Evolutionary conservation across 768 basidiomycete species (phyloP).

Genomic region (Mycena pura): DNA sequence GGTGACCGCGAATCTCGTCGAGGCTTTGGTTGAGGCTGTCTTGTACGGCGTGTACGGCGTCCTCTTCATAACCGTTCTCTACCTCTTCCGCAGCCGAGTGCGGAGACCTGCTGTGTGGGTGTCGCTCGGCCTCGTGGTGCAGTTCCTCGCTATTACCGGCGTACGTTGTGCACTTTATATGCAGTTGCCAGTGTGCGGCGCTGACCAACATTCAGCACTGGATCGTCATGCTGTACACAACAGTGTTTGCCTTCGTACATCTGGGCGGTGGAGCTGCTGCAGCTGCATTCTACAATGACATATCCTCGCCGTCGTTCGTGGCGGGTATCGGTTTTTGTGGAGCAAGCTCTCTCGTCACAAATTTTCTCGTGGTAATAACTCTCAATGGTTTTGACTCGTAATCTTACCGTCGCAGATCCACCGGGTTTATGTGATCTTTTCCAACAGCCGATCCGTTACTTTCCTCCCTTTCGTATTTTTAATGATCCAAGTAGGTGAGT

Average conservation of each 20-base stretch:
- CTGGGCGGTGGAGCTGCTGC: not conserved
- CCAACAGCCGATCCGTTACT: not conserved
- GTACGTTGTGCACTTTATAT: no score
- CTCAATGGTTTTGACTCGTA: not conserved
- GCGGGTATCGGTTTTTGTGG: not conserved
- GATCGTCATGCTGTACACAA: not conserved
- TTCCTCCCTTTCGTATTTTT: not conserved
- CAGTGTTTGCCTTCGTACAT: not conserved
- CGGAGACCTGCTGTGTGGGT: not conserved
- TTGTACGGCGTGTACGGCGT: slow-evolving; percentile 6
- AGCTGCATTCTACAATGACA: not conserved
- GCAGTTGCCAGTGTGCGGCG: no score
- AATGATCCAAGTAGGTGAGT: not conserved
- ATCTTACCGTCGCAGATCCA: not conserved
- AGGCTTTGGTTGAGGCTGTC: not conserved
- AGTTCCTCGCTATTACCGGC: not conserved
- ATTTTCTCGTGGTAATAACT: slow-evolving; percentile 7
- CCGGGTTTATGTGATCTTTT: slow-evolving; percentile 7
- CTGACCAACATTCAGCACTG: no score
- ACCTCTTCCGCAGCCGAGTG: slow-evolving; percentile 9
- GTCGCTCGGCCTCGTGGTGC: not conserved
- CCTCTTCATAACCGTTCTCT: slow-evolving; percentile 3
- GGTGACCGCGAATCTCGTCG: not conserved
- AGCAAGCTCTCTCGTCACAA: not conserved
- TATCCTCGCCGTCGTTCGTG: not conserved